Evolutionary conservation across 768 basidiomycete genomes (phyloP).

Genomic region (Cystobasidiopsis lactophilus): DNA sequence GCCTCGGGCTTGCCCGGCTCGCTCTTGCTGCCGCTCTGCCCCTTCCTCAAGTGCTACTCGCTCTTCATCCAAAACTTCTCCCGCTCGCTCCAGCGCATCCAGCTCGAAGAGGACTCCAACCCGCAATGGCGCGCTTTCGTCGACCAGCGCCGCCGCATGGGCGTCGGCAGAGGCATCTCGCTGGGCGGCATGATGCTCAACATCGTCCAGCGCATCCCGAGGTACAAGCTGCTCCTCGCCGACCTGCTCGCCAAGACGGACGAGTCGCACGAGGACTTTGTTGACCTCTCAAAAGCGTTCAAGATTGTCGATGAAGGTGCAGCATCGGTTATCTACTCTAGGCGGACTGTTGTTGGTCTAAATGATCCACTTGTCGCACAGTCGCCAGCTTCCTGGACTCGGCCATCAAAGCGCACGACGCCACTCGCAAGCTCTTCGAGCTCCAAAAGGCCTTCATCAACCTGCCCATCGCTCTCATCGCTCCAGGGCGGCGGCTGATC

Average conservation of each 20-base stretch:
- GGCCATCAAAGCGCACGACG: slow-evolving; percentile 34
- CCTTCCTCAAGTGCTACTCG: slow-evolving; percentile 19
- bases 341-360: not conserved
- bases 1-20: not conserved
- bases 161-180: slow-evolving; percentile 9
- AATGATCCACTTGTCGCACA: not conserved
- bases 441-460: slow-evolving; percentile 55
- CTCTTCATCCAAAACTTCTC: slow-evolving; percentile 19
- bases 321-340: not conserved
- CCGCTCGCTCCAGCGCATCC: slow-evolving; percentile 5
- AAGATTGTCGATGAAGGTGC: slow-evolving; percentile 15
- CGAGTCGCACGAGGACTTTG: slow-evolving; percentile 10
- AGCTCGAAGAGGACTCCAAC: slow-evolving; percentile 6
- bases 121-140: slow-evolving; percentile 1
- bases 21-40: slow-evolving; percentile 4
- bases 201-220: slow-evolving; percentile 19
- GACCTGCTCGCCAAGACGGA: slow-evolving; percentile 16
- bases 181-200: slow-evolving; percentile 16
- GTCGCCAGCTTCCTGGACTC: slow-evolving; percentile 17
- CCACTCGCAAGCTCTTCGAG: slow-evolving; percentile 50
- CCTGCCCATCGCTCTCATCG: slow-evolving; percentile 54
- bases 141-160: not conserved
- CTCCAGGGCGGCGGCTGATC: slow-evolving; percentile 57
- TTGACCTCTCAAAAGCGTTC: slow-evolving; percentile 8
- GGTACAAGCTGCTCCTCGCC: slow-evolving; percentile 15